These are phyloP conservation scores for Forsythia suspensa DNA, from an alignment of 257 asterid genomes.

Conservation along the genomic window DNA sequence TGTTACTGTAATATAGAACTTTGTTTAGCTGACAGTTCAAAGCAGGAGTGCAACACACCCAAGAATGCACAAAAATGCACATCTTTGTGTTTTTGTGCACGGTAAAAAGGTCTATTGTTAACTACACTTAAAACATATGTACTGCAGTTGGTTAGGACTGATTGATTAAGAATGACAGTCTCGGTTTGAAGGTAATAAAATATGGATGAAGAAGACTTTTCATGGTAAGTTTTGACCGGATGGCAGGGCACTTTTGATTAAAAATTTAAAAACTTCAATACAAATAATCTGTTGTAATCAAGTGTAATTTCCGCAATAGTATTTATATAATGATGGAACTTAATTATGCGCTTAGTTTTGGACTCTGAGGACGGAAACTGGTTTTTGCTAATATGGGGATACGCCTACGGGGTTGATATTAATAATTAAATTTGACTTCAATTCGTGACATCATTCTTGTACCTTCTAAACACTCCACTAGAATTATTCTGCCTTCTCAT, in stretches of 20 bases:
- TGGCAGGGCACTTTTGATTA: not conserved
- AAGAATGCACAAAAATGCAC: not conserved
- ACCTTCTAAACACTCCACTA: not conserved
- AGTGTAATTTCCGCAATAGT: not conserved
- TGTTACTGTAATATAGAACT: not conserved
- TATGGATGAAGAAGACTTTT: not conserved
- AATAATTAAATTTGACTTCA: not conserved
- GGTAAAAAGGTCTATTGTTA: not conserved
- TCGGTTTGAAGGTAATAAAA: not conserved
- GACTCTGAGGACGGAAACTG: not conserved
- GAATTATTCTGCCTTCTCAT: not conserved
- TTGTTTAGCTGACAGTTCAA: not conserved
- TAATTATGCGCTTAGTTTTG: not conserved
- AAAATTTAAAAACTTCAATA: not conserved
- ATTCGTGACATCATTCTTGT: not conserved
- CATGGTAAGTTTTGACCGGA: not conserved
- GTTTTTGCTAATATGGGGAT: not conserved
- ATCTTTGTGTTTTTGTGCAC: not conserved
- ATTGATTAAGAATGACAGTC: not conserved
- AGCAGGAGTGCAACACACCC: not conserved
- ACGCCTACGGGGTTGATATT: not conserved
- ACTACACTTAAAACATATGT: not conserved
- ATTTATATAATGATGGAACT: not conserved
- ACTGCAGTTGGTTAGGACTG: not conserved
- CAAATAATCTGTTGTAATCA: not conserved